Conservation (phyloP, 2,329 filamentous ascomycete genomes). For the Thelonectria olida region DNA sequence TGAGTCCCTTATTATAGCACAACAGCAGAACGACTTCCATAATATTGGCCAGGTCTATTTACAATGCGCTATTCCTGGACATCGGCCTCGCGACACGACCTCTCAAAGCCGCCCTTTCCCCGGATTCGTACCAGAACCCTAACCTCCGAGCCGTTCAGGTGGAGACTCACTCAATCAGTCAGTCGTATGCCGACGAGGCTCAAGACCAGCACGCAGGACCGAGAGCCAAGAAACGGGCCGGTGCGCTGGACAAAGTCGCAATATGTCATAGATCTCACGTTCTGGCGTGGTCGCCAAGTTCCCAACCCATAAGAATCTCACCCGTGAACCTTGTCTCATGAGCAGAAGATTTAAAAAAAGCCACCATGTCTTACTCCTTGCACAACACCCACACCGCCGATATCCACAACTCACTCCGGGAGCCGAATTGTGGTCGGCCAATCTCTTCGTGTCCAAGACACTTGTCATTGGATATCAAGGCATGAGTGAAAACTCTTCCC, state of each 20-base stretch:
- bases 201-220: slow-evolving; percentile 3
- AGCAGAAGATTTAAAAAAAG: slow-evolving; percentile 12
- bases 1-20: slow-evolving; percentile 20
- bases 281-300: slow-evolving; percentile 4
- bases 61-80: slow-evolving; percentile 11
- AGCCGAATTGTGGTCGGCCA: background rate
- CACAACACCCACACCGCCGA: slow-evolving; percentile 2
- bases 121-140: slow-evolving; percentile 10
- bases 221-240: background rate
- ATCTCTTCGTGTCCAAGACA: slow-evolving; percentile 2
- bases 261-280: slow-evolving; percentile 11
- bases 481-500: background rate
- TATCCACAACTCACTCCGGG: background rate
- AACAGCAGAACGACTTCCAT: background rate
- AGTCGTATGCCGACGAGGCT: background rate
- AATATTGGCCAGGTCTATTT: background rate
- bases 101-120: background rate
- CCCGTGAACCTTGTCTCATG: slow-evolving; percentile 15
- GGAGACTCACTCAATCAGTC: slow-evolving; percentile 4
- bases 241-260: slow-evolving; percentile 2
- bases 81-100: background rate
- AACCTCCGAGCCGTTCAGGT: background rate
- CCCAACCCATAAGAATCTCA: slow-evolving; percentile 10
- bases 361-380: slow-evolving; percentile 14
- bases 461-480: slow-evolving; percentile 6